These are phyloP conservation scores for Cryptococcus depauperatus DNA, from an alignment of 1,284 basidiomycete genomes.

Conservation along the genomic window DNA sequence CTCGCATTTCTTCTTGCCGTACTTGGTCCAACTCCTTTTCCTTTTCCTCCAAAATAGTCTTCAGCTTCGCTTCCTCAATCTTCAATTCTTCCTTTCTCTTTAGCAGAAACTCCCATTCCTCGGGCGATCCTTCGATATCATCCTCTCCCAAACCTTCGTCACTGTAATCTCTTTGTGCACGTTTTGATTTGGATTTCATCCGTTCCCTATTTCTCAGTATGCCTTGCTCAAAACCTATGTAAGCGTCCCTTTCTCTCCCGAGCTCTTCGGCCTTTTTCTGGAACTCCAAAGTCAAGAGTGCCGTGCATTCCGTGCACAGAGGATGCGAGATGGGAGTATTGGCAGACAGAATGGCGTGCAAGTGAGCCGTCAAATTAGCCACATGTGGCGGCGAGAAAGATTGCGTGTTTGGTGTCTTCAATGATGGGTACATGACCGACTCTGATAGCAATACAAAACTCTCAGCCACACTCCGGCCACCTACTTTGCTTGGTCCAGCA, in stretches of 20 bases:
- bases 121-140: conserved; percentile 30
- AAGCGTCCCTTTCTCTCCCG: conserved; percentile 84
- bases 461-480: conserved; percentile 51
- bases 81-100: conserved; percentile 51
- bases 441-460: conserved; percentile 85
- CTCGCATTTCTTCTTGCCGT: conserved; percentile 63
- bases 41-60: conserved; percentile 44
- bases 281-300: conserved; percentile 66
- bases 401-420: conserved; percentile 34
- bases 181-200: conserved; percentile 45
- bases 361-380: conserved; percentile 48
- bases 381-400: conserved; percentile 49
- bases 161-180: conserved; percentile 47
- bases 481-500: conserved; percentile 19
- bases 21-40: conserved; percentile 70
- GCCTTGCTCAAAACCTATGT: conserved; percentile 83
- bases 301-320: conserved; percentile 87
- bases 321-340: conserved; percentile 86
- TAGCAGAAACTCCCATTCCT: conserved; percentile 54
- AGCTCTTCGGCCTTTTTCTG: conserved; percentile 79
- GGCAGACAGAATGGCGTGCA: conserved; percentile 71
- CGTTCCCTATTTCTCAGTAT: conserved; percentile 47
- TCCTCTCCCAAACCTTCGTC: conserved; percentile 42
- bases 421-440: conserved; percentile 54
- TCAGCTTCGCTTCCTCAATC: conserved; percentile 56